These are phyloP conservation scores for Westerdykella sp. DNA, from an alignment of 2,329 filamentous ascomycete genomes.

Conservation along the genomic window DNA sequence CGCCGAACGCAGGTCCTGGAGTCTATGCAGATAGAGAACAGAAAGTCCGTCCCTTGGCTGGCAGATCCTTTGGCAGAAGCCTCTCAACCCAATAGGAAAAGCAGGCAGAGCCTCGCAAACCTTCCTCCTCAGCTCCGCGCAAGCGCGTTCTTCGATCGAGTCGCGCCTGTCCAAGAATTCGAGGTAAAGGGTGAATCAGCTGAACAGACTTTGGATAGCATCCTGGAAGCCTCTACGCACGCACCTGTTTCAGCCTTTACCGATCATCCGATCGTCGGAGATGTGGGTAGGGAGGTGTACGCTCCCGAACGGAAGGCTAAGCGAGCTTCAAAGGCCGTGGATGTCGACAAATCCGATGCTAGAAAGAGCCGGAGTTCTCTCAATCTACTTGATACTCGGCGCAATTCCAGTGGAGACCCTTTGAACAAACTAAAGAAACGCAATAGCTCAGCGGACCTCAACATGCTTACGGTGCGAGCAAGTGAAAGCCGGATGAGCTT, in stretches of 20 bases:
- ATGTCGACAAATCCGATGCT: constrained; percentile 17
- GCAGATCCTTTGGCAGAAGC: constrained; percentile 13
- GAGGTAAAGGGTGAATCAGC: constrained; percentile 69
- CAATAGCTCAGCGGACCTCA: constrained; percentile 36
- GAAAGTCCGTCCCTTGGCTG: constrained; percentile 47
- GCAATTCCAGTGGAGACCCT: constrained; percentile 31
- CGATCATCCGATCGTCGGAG: constrained; percentile 76
- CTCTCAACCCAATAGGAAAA: constrained; percentile 22
- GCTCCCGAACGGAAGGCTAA: constrained; percentile 45
- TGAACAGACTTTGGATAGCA: constrained; percentile 80
- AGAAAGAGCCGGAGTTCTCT: constrained; percentile 35
- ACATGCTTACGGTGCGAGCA: constrained; percentile 28
- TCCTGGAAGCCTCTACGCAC: constrained; percentile 79
- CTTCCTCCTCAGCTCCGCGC: constrained; percentile 81
- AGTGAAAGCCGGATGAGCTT: constrained; percentile 35
- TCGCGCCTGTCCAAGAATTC: constrained; percentile 51
- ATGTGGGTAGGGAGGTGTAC: constrained; percentile 69
- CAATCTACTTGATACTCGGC: constrained; percentile 33
- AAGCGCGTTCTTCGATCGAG: constrained; percentile 81
- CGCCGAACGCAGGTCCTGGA: constrained; percentile 68
- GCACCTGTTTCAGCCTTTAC: constrained; percentile 90
- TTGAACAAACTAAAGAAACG: constrained; percentile 39
- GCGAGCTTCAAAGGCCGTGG: constrained; percentile 6
- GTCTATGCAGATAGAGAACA: constrained; percentile 51
- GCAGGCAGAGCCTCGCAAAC: constrained; percentile 43